These are phyloP conservation scores for Lichtheimia ramosa DNA, from an alignment of 371 early-diverging fungal species.

Conservation along the genomic window DNA sequence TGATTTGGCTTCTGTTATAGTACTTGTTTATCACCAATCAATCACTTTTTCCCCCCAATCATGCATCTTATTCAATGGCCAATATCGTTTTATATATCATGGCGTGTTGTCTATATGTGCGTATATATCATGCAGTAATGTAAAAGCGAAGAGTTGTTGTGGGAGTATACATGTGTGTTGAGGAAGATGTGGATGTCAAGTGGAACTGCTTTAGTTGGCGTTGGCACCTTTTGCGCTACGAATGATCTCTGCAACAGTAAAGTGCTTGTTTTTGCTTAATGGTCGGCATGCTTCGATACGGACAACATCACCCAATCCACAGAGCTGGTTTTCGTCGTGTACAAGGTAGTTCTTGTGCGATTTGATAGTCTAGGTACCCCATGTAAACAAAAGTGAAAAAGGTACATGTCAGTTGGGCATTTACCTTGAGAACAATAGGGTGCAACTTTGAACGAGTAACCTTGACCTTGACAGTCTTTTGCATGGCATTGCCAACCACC, in stretches of 20 bases:
- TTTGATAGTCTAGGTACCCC: constrained; percentile 50
- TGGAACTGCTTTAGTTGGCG: too few relatives aligned
- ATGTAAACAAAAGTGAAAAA: too few relatives aligned
- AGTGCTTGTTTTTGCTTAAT: constrained; percentile 85
- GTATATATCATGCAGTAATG: too few relatives aligned
- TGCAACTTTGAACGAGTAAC: constrained; percentile 77
- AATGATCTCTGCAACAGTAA: constrained; percentile 86
- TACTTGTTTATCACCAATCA: too few relatives aligned
- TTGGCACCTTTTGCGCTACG: constrained; percentile 27
- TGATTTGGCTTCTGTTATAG: too few relatives aligned
- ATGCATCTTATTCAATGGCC: too few relatives aligned
- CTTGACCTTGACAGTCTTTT: constrained; percentile 90
- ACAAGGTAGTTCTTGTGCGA: constrained; percentile 85
- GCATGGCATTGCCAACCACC: constrained; percentile 89
- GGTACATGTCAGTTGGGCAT: neutral
- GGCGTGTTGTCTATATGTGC: too few relatives aligned
- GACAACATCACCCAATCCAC: constrained; percentile 89
- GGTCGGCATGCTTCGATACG: constrained; percentile 91
- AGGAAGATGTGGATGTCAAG: too few relatives aligned
- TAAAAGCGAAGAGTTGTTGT: too few relatives aligned
- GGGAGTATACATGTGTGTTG: too few relatives aligned
- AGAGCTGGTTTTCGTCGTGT: constrained; percentile 85
- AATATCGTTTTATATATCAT: too few relatives aligned
- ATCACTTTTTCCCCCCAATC: too few relatives aligned
- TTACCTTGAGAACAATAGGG: constrained; percentile 86